Evolutionary conservation across 371 early-diverging fungal genomes (phyloP), one percentile per base, ranked within the genome.

Genomic region (Mucor ambiguus): DNA sequence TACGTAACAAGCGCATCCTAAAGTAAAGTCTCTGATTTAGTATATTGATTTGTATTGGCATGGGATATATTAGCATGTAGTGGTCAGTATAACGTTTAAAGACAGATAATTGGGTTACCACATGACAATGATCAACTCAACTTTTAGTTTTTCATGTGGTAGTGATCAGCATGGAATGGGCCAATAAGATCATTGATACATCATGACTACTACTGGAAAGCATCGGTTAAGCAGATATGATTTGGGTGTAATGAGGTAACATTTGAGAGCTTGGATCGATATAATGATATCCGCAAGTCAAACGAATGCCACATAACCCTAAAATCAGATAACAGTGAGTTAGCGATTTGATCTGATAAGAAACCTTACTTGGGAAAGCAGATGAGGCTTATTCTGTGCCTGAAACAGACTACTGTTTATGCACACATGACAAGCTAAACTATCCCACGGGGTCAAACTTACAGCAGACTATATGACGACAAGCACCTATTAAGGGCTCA

Each of bases 391-490:
- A 5, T 43, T 16, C n/a, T 43, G 44, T 20, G 9, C 44, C 44
- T 44, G 44, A 44, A 44, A n/a, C n/a, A 44, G 9, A 44, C 44
- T 7, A n/a, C 7, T 44, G 20, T 44, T 44, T 44, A 44, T 20
- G n/a, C n/a, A 44, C 44, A 44, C 44, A 44, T 44, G 44, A 44
- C 20, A 44, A 44, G 8, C 44, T 44, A 44, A 44, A 44, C 14
- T 44, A 44, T 44, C 44, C 44, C 44, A 44, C 44, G 44, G 44
- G 44, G 44, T 44, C 44, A 44, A 44, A 44, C 44, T 20, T 44
- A 20, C 44, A 44, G 44, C 9, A 44, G 20, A 44, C 20, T 44
- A 20, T 20, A 44, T 44, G 44, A 44, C 44, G 44, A 44, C n/a
- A 44, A 7, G n/a, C 7, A 20, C 44, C 18, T 44, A n/a, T n/a